These are phyloP conservation scores for Panaeolus cyanescens DNA, from an alignment of 768 basidiomycete genomes.

Conservation along the genomic window DNA sequence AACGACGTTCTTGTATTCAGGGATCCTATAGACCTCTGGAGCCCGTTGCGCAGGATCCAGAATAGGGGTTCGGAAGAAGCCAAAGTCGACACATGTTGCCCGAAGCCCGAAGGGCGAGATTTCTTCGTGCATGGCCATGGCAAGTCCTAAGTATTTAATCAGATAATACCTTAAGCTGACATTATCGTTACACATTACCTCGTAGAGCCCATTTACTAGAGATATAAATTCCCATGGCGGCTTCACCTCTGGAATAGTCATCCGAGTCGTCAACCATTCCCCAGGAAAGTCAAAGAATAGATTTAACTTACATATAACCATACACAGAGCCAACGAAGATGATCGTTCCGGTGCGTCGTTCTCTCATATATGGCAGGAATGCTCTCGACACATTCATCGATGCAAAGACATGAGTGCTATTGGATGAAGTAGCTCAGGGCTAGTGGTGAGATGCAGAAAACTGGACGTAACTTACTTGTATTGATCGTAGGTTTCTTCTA, in stretches of 20 bases:
- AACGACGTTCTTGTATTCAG: conserved; percentile 30
- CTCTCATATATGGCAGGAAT: conserved; percentile 50
- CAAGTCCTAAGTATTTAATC: conserved; percentile 30
- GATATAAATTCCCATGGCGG: conserved; percentile 35
- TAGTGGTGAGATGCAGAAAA: too few species aligned
- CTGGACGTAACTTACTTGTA: conserved; percentile 40
- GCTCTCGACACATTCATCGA: conserved; percentile 44
- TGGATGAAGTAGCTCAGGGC: neutral
- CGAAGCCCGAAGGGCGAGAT: conserved; percentile 40
- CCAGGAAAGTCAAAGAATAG: neutral
- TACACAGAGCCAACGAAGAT: conserved; percentile 45
- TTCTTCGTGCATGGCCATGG: conserved; percentile 34
- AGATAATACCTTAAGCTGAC: neutral
- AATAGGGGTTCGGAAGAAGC: conserved; percentile 41
- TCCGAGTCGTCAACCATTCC: neutral
- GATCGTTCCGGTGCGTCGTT: conserved; percentile 41
- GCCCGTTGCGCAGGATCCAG: conserved; percentile 25
- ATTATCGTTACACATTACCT: conserved; percentile 16
- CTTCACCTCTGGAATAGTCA: conserved; percentile 18
- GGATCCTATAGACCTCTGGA: conserved; percentile 28
- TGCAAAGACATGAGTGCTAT: conserved; percentile 47
- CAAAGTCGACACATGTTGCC: conserved; percentile 38
- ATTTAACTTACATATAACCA: conserved; percentile 35
- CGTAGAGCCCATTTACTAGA: conserved; percentile 41
- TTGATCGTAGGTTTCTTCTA: conserved; percentile 41